These are phyloP conservation scores for Grifola frondosa DNA, from an alignment of 1,284 basidiomycete species.

Conservation along the genomic window DNA sequence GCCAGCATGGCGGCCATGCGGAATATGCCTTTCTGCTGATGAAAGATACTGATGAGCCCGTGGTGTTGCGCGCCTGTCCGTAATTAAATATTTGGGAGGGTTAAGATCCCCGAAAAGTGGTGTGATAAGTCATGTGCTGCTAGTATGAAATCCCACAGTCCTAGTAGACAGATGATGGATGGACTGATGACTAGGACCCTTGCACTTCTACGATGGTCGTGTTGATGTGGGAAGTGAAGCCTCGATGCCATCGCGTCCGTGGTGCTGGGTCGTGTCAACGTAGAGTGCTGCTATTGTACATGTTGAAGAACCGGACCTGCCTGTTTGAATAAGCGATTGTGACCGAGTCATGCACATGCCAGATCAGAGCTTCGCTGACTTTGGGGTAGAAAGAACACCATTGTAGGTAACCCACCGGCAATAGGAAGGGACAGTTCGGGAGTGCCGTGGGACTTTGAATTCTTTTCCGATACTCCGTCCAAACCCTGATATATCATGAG, in stretches of 20 bases:
- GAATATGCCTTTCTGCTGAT: conserved; percentile 16
- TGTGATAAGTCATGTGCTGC: conserved; percentile 15
- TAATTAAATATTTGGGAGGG: too few species aligned
- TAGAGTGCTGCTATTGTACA: conserved; percentile 10
- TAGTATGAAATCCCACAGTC: conserved; percentile 11
- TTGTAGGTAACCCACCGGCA: too few species aligned
- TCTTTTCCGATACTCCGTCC: conserved; percentile 20
- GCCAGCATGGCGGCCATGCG: conserved; percentile 14
- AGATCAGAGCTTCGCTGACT: conserved; percentile 17
- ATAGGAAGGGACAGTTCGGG: too few species aligned
- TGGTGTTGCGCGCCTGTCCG: conserved; percentile 11
- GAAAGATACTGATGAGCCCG: conserved; percentile 9
- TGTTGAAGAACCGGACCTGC: conserved; percentile 10
- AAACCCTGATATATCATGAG: conserved; percentile 19
- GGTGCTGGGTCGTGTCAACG: background rate
- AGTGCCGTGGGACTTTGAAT: conserved; percentile 15
- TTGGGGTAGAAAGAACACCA: conserved; percentile 9
- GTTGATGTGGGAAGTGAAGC: too few species aligned
- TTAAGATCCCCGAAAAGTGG: too few species aligned
- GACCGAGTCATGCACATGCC: conserved; percentile 14
- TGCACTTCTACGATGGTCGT: background rate
- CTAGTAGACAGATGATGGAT: conserved; percentile 11
- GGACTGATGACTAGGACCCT: conserved; percentile 10
- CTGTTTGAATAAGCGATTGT: conserved; percentile 1
- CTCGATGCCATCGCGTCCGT: too few species aligned